Base-by-base conservation (phyloP, 2,329 filamentous ascomycete species). In the Colletotrichum gloeosporioides region DNA sequence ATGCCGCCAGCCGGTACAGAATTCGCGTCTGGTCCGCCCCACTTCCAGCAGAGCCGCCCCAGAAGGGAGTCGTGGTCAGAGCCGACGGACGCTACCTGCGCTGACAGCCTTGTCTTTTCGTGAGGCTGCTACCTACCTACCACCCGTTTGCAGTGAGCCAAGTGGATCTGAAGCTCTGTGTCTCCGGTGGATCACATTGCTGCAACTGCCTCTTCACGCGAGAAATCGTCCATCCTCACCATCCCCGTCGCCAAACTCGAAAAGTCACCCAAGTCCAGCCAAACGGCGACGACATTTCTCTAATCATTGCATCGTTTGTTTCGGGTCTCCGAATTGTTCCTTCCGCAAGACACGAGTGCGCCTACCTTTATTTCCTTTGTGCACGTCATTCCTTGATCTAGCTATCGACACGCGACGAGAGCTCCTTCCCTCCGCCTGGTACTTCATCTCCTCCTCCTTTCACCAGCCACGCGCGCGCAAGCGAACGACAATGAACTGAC, bases 331-430 rank as follows among this genome's bases (percentile, higher is more conserved):
- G 31, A 62, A 18, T 12, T 3, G 10, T 53, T 34, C 16, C 16
- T 8, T 25, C 44, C 39, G 15, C 27, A 9, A 36, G 61, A 73
- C 32, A n/a, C 69, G n/a, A 73, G 64, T 73, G 36, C 70, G 53
- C 29, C 44, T 49, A 53, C 27, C 49, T 36, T 53, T 62, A 22
- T 66, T 67, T 63, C 66, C 39, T 77, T 71, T 63, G 67, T 71
- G 55, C 53, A 63, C 72, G 27, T 32, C 66, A 63, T 64, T 75
- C 71, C 34, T 53, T 67, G 22, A 31, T 36, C 59, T 32, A 67
- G 61, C 59, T 57, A 75, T 62, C 72, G 63, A 55, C 68, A 76
- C 75, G 75, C 75, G 75, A 75, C 75, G 64, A 77, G 71, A 77
- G 71, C 75, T 75, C 31, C 61, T 73, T 63, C 49, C 44, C 59